A percentile compares a stretch with the other conserved stretches of the same genome.
Evolutionary conservation across 257 asterid genomes (phyloP).

Genomic region (Solanum bulbocastanum): DNA sequence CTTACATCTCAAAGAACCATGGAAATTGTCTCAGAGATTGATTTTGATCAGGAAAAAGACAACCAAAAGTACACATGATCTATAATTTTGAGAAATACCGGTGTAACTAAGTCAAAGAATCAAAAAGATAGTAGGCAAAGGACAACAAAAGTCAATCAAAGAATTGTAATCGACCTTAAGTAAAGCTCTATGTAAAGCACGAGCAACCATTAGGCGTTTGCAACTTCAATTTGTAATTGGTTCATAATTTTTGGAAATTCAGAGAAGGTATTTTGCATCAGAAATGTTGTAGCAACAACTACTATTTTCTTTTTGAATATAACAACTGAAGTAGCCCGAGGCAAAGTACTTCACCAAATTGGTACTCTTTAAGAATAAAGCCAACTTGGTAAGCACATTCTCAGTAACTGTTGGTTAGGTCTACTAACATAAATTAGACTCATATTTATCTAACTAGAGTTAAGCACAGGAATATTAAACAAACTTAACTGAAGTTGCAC

Average conservation of each 20-base stretch:
- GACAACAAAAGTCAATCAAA: background rate
- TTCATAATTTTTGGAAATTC: background rate
- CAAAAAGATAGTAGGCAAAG: background rate
- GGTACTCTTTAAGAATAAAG: background rate
- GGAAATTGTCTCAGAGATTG: background rate
- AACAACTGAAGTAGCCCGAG: background rate
- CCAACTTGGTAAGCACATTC: background rate
- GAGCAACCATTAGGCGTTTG: background rate
- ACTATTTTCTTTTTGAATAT: background rate
- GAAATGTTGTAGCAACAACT: background rate
- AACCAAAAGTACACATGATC: background rate
- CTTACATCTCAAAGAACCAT: background rate
- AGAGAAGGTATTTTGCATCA: background rate
- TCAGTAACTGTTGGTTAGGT: background rate
- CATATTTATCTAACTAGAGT: background rate
- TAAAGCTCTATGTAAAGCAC: background rate
- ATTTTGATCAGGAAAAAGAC: background rate
- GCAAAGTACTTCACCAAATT: background rate
- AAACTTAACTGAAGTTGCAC: background rate
- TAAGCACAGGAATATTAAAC: background rate
- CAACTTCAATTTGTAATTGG: background rate
- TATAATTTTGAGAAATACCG: background rate
- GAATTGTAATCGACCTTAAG: background rate
- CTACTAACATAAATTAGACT: background rate
- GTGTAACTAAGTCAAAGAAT: background rate